phyloP scores from a whole-genome alignment of 1,284 basidiomycete species.

The Pseudozyma tsukubaensis region DNA sequence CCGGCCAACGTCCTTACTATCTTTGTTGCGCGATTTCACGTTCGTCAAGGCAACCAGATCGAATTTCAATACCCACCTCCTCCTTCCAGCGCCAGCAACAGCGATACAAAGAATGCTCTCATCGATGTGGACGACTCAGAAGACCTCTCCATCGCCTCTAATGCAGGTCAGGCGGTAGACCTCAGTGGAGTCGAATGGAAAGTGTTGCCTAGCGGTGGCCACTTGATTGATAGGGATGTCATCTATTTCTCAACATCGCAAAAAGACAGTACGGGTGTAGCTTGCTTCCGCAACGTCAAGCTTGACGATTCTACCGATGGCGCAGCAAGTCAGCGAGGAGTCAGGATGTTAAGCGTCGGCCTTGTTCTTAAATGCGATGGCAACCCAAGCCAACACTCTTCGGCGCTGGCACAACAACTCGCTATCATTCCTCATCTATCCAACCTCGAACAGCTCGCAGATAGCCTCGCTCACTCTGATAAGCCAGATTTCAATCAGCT shows the following conservation, averaged over 20 bases:
- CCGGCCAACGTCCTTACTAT: slow-evolving; percentile 51
- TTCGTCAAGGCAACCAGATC: slow-evolving; percentile 56
- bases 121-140: slow-evolving; percentile 22
- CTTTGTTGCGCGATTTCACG: slow-evolving; percentile 56
- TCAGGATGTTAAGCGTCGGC: slow-evolving; percentile 55
- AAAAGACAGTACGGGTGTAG: slow-evolving; percentile 39
- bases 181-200: slow-evolving; percentile 57
- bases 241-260: slow-evolving; percentile 48
- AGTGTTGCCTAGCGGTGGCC: slow-evolving; percentile 56
- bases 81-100: background rate
- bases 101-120: slow-evolving; percentile 12
- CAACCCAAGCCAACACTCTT: slow-evolving; percentile 14
- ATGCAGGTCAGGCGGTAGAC: slow-evolving; percentile 9
- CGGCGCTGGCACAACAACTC: slow-evolving; percentile 38
- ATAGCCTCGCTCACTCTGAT: slow-evolving; percentile 28
- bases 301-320: slow-evolving; percentile 22
- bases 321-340: slow-evolving; percentile 42
- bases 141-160: background rate
- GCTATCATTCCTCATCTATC: slow-evolving; percentile 47
- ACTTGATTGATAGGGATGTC: slow-evolving; percentile 49
- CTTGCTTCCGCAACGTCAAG: slow-evolving; percentile 51
- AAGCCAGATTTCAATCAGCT: slow-evolving; percentile 14
- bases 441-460: slow-evolving; percentile 43
- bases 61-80: slow-evolving; percentile 44
- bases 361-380: slow-evolving; percentile 34